Evolutionary conservation across 768 basidiomycete genomes (phyloP), one percentile per base, ranked within the genome.

Genomic region (Mycena floridula): DNA sequence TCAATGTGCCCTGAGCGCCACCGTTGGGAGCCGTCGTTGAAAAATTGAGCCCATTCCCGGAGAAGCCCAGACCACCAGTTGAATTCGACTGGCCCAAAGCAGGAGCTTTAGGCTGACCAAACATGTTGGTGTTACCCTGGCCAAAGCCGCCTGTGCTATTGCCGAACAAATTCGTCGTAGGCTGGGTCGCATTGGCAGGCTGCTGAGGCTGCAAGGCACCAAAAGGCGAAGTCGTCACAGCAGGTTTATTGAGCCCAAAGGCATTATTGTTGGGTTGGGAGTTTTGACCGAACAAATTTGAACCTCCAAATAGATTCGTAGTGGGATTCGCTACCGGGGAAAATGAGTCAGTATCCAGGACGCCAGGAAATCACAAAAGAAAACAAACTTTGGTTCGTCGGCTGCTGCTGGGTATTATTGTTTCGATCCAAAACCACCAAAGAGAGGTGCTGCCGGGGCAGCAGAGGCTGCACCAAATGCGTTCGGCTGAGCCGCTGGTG

Each of bases 1-100:
- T 86, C 43, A 95, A 67, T 0, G 73, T 62, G 27, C 79, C 79
- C 62, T 79, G 78, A 32, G 69, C 66, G 25, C 65, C 76, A n/a
- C n/a, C n/a, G n/a, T n/a, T n/a, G n/a, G 69, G 65, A 43, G 65
- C 63, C 37, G 58, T 58, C 0, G 63, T 55, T 25, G 75, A 74
- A 9, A 67, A 59, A 38, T 68, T 69, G 48, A 44, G 55, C 41
- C 51, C 60, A 45, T 56, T 59, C 21, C 63, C 68, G 26, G 70
- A 60, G n/a, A 67, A 65, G 15, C 58, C 60, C 25, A 66, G 64
- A 43, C 68, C 59, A 16, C 65, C 64, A 8, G 62, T 64, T 22
- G 75, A 72, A 38, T 62, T 64, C 3, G 72, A 62, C 7, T 62
- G 59, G 40, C 64, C 73, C n/a, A 80, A 62, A 12, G 66, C 52